Evolutionary conservation across 345 rosid species (phyloP).

Genomic region (Conringia planisiliqua): DNA sequence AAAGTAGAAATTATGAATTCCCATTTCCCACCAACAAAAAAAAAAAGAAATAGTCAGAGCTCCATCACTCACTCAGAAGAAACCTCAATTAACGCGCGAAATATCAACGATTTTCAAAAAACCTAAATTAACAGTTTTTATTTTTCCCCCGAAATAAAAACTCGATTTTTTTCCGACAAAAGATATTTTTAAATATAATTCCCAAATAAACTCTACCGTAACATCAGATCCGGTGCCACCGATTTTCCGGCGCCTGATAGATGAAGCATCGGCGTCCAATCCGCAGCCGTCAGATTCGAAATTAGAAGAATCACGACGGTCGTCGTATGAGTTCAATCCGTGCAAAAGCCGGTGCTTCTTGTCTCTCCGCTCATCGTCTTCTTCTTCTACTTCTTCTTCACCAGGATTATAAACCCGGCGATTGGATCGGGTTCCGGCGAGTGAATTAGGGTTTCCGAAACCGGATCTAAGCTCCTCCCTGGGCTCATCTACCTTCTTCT

Average conservation of each 20-base stretch:
- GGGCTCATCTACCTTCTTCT: constrained; percentile 30
- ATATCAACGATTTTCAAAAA: constrained; percentile 7
- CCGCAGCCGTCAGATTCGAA: constrained; percentile 30
- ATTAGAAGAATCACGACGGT: constrained; percentile 24
- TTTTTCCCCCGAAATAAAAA: neutral
- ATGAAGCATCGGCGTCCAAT: constrained; percentile 27
- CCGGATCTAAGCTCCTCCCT: constrained; percentile 37
- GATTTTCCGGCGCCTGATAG: constrained; percentile 39
- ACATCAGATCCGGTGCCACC: constrained; percentile 48
- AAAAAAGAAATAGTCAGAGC: constrained; percentile 52
- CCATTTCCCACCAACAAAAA: constrained; percentile 26
- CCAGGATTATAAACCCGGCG: constrained; percentile 40
- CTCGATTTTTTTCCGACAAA: neutral
- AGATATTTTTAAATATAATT: neutral
- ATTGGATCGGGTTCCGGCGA: constrained; percentile 38
- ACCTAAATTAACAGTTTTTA: neutral
- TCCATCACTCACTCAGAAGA: constrained; percentile 34
- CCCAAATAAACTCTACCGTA: constrained; percentile 35
- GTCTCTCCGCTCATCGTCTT: constrained; percentile 64
- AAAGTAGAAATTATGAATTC: constrained; percentile 32
- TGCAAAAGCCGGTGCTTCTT: constrained; percentile 69
- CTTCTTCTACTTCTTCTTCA: constrained; percentile 43
- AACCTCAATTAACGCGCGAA: constrained; percentile 48
- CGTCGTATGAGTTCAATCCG: constrained; percentile 45
- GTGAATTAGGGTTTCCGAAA: constrained; percentile 49